Percentiles rank a stretch among this genome's conserved stretches.
Conservation (phyloP, 164 flowering plant genomes). For the Dillenia suffruticosa region DNA sequence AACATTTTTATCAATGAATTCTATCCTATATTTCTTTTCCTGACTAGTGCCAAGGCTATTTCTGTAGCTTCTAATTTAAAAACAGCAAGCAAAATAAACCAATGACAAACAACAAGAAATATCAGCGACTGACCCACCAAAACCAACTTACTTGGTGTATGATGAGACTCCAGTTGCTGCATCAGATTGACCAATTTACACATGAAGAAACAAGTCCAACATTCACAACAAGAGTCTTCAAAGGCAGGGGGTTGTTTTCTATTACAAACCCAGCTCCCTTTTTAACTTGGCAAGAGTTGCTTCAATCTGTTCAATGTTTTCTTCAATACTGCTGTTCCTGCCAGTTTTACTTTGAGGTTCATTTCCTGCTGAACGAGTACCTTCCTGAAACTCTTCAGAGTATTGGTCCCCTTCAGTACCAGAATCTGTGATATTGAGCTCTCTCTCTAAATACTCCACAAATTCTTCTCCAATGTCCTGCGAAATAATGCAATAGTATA, state of each 20-base stretch:
- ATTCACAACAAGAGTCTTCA: too few species aligned
- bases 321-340: slow-evolving; percentile 48
- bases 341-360: slow-evolving; percentile 11
- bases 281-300: slow-evolving; percentile 79
- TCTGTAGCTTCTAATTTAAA: too few species aligned
- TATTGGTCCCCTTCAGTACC: slow-evolving; percentile 19
- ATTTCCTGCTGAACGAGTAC: slow-evolving; percentile 15
- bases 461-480: slow-evolving; percentile 98
- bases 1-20: too few species aligned
- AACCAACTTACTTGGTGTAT: too few species aligned
- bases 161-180: too few species aligned
- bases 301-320: slow-evolving; percentile 78
- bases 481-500: slow-evolving; percentile 1
- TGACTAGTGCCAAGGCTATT: too few species aligned
- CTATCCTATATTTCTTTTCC: too few species aligned
- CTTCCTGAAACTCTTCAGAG: slow-evolving; percentile 15
- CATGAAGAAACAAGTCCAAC: too few species aligned
- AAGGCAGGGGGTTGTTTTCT: background rate
- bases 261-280: slow-evolving; percentile 67
- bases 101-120: too few species aligned
- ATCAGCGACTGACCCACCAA: too few species aligned
- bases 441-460: slow-evolving; percentile 94
- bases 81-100: too few species aligned
- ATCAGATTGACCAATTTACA: too few species aligned
- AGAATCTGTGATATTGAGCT: slow-evolving; percentile 66